Evolutionary conservation across 768 basidiomycete species (phyloP), one percentile per base, ranked within the genome.

Genomic region (Mrakia gelida): DNA sequence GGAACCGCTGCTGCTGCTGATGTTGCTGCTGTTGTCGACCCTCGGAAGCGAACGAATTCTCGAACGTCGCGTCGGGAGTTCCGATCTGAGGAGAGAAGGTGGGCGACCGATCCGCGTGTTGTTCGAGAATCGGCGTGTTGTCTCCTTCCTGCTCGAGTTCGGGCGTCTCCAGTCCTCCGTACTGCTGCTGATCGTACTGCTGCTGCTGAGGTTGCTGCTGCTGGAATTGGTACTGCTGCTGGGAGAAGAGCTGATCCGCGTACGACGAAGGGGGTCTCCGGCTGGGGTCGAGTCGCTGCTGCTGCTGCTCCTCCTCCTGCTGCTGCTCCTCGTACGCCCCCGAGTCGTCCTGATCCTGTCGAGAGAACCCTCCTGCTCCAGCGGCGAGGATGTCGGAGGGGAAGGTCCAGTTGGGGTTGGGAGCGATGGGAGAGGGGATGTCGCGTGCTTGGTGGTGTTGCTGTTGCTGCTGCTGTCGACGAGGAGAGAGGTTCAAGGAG

Each of bases 51-150:
- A 68, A 54, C 23, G 32, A 38, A n/a, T 41, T 61, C 16, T 62
- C 28, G 54, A 76, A 76, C 21, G 68, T 70, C 13, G 68, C 63
- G 63, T 11, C 75, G 18, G 75, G 75, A 30, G 75, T 76, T 11
- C 75, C 75, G 18, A 65, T 34, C 56, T 76, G 75, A 28, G 75
- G 68, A 38, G 75, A 76, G 52, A 76, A 76, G 34, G 67, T 62
- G 45, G 75, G 75, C 54, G 75, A 76, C n/a, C 54, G 65, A 56
- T 76, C 75, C 54, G 75, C 38, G 59, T 76, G 68, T 7, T 68
- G 41, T 43, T 76, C 75, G 41, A 76, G 70, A 23, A 30, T 8
- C 23, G 75, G 75, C 9, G 75, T 76, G 34, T 54, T 38, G 65
- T 76, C 75, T 32, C 38, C 43, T 32, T 59, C 67, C 43, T 71